A percentile compares a stretch with the other conserved stretches of the same genome.
Evolutionary conservation across 345 rosid genomes (phyloP).

Genomic region (Pseudoturritis turrita): DNA sequence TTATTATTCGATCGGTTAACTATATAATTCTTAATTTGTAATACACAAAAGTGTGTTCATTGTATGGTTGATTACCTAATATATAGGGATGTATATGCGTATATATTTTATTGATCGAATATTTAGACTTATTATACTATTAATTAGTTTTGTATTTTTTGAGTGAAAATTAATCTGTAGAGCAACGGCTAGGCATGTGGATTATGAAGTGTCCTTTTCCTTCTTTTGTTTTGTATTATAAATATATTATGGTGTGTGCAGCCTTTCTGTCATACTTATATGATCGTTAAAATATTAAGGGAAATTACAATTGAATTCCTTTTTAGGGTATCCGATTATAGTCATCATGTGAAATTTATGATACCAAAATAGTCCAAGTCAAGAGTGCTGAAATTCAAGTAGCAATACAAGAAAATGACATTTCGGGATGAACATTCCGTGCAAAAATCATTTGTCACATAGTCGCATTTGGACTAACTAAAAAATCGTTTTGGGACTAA

Average conservation of each 20-base stretch:
- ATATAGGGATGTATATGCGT: not conserved
- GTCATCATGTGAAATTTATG: not conserved
- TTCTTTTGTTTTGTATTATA: not conserved
- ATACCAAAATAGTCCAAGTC: conserved; percentile 20
- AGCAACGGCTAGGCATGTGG: conserved; percentile 35
- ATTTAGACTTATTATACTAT: not conserved
- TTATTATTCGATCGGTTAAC: no score
- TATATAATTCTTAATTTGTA: not conserved
- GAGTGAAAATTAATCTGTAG: not conserved
- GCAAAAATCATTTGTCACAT: conserved; percentile 7
- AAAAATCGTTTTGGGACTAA: no score
- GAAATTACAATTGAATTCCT: not conserved
- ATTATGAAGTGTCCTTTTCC: conserved; percentile 25
- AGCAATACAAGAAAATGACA: not conserved
- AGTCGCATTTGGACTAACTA: not conserved
- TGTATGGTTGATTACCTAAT: no score
- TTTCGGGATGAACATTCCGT: not conserved
- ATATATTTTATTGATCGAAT: not conserved
- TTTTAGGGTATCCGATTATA: not conserved
- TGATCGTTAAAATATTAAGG: not conserved
- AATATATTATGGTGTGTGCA: conserved; percentile 2
- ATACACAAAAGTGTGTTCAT: no score
- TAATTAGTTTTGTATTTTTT: not conserved
- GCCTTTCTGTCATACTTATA: not conserved
- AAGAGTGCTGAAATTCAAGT: not conserved